phyloP scores from a whole-genome alignment of 2,329 filamentous ascomycete genomes.

The Epicoccum nigrum region DNA sequence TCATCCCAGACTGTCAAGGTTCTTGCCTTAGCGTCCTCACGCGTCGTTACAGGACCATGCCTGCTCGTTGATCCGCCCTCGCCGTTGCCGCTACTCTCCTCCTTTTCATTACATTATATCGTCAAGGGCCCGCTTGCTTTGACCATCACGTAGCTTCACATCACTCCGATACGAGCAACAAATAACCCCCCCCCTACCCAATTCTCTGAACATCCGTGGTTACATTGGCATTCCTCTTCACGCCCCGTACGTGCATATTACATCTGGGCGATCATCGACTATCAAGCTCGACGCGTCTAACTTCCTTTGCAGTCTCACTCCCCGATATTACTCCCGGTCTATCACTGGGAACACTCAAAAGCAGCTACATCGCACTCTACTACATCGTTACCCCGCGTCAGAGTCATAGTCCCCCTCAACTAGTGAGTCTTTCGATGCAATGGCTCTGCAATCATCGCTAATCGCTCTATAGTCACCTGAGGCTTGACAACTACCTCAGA shows the following conservation, averaged over 20 bases:
- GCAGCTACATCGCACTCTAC: not conserved
- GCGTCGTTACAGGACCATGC: slow-evolving; percentile 34
- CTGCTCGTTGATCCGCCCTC: slow-evolving; percentile 36
- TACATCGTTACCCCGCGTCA: not conserved
- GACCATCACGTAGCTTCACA: slow-evolving; percentile 32
- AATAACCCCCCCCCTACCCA: not conserved
- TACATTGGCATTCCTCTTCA: slow-evolving; percentile 23
- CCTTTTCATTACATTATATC: slow-evolving; percentile 36
- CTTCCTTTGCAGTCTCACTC: not conserved
- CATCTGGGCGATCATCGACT: not conserved
- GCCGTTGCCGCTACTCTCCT: slow-evolving; percentile 23
- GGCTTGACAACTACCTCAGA: no score
- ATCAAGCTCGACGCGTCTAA: slow-evolving; percentile 5
- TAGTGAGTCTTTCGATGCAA: not conserved
- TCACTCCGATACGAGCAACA: slow-evolving; percentile 33
- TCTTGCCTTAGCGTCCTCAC: slow-evolving; percentile 27
- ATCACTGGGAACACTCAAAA: not conserved
- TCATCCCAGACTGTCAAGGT: slow-evolving; percentile 25
- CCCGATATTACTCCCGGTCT: not conserved
- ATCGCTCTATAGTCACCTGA: not conserved
- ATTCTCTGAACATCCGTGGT: slow-evolving; percentile 27
- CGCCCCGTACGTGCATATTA: slow-evolving; percentile 21
- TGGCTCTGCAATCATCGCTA: no score
- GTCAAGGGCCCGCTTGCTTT: slow-evolving; percentile 32
- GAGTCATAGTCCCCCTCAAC: not conserved